These are phyloP conservation scores for Oryza brachyantha DNA, from an alignment of 176 grass and related monocot genomes.

Conservation along the genomic window DNA sequence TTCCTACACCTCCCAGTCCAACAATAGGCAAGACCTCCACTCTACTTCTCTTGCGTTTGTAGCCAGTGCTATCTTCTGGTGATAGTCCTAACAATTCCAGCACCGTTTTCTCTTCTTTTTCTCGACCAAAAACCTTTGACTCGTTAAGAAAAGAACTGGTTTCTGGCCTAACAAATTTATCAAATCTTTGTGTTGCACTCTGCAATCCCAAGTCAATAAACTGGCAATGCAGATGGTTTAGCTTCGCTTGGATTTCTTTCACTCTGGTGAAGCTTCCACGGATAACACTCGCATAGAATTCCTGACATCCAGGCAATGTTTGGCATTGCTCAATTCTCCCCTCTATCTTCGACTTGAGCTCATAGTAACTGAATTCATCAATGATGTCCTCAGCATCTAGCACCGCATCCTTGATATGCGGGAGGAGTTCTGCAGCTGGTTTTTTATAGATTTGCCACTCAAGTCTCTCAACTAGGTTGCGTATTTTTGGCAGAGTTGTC, in stretches of 20 bases:
- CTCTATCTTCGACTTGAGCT: not conserved
- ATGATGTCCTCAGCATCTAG: not conserved
- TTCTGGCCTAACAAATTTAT: no score
- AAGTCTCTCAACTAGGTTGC: not conserved
- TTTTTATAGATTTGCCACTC: not conserved
- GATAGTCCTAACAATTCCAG: no score
- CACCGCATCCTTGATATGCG: not conserved
- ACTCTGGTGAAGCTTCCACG: not conserved
- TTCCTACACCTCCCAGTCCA: not conserved
- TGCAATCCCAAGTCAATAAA: not conserved
- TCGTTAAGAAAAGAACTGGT: no score
- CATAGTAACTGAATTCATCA: not conserved
- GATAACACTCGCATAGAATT: not conserved
- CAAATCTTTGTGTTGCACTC: not conserved
- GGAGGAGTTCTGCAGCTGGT: not conserved
- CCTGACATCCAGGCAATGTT: not conserved
- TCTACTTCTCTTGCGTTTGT: not conserved
- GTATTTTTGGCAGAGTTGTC: slow-evolving; percentile 7
- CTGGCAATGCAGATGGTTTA: not conserved
- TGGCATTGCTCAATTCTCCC: not conserved
- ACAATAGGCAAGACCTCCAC: slow-evolving; percentile 7
- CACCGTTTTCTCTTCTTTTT: no score
- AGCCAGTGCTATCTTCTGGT: not conserved
- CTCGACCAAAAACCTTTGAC: no score
- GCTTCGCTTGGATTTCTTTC: not conserved